phyloP scores from a whole-genome alignment of 306 rosid genomes.

The Mimosa pudica region DNA sequence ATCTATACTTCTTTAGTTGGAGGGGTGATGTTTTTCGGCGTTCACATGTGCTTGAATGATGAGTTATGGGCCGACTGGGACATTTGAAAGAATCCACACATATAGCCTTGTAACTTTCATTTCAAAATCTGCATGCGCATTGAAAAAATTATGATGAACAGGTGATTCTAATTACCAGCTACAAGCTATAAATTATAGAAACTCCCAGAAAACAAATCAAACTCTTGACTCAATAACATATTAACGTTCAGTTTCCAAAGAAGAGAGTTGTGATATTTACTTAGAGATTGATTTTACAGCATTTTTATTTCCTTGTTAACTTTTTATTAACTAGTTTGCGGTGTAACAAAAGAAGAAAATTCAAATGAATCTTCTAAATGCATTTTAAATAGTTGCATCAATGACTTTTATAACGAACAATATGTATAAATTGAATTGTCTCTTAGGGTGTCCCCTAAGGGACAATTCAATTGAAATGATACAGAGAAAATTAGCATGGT shows the following conservation, averaged over 20 bases:
- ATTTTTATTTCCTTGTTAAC: no score
- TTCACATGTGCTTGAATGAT: conserved; percentile 28
- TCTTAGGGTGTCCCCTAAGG: no score
- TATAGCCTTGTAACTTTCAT: background rate
- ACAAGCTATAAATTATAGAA: background rate
- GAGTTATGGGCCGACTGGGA: conserved; percentile 19
- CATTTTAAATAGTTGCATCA: background rate
- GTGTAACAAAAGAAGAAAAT: background rate
- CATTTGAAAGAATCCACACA: background rate
- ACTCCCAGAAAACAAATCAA: background rate
- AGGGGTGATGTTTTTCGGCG: background rate
- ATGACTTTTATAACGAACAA: background rate
- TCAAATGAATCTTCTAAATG: background rate
- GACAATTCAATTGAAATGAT: no score
- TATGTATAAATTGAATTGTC: no score
- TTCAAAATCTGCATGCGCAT: background rate
- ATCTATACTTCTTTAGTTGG: no score
- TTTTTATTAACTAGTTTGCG: background rate
- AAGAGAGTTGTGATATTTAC: background rate
- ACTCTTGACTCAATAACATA: background rate
- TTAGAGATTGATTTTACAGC: background rate
- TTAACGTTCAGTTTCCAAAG: background rate
- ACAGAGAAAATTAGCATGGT: no score
- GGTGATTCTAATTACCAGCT: background rate
- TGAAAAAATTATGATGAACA: background rate